Base-by-base conservation (phyloP, 192 early-diverging fungal genomes). In the Martensiomyces pterosporus region DNA sequence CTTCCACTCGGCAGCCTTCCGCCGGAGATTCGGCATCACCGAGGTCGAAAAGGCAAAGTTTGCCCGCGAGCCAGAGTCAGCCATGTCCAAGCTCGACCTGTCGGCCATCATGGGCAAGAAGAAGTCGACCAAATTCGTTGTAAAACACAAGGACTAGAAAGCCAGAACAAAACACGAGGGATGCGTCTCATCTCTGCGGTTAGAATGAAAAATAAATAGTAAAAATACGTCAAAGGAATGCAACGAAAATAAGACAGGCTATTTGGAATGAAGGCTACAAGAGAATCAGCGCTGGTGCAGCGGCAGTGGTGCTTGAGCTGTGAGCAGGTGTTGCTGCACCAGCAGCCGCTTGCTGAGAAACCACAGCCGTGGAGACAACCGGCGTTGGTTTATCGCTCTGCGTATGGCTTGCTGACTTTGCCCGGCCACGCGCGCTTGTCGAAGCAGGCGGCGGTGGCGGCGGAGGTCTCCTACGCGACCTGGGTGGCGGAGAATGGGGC, bases 11-110 rank as follows among this genome's bases (percentile, higher is more conserved):
- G 69, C 75, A n/a, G 9, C 52, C 17, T 74, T 92, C 21, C 82
- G 85, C 39, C 43, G 39, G 0, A 29, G 62, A 22, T 75, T 85
- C 32, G 76, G 75, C 39, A 87, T 95, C 42, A 83, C 81, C 9
- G 67, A 67, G 9, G 16, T 67, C 17, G 50, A 47, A 14, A 67
- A 63, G 26, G 43, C 55, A n/a, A 51, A 47, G 43, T 51, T 38
- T 37, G 66, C 54, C 0, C 50, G 57, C 24, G 37, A 52, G 24
- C 47, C 40, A 2, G 24, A 43, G 24, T 49, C 51, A 4, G 17
- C 53, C n/a, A 9, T 60, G 40, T 44, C 47, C 37, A 55, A 54
- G 39, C 13, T 58, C 9, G 8, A 55, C 21, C 3, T 65, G 24
- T 29, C 41, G 18, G 39, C 35, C 12, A 23, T 61, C 1, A 10